Conservation (phyloP, 257 asterid species). For the Ajuga chamaepitys region DNA sequence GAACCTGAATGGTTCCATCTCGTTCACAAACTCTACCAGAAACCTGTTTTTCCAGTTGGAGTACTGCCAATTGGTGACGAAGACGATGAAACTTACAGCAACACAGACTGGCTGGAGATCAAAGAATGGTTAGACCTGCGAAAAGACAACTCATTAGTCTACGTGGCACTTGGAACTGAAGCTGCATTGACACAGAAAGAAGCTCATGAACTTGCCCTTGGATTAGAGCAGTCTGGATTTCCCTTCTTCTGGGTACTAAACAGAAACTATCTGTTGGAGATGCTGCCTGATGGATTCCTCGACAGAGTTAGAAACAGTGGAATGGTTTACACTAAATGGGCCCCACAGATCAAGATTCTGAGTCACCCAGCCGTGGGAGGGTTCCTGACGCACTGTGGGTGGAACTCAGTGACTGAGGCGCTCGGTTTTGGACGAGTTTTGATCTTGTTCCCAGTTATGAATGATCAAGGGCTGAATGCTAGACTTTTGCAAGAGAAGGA, state of each 20-base stretch:
- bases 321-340: slow-evolving; percentile 45
- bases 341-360: slow-evolving; percentile 66
- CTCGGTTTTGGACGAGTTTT: slow-evolving; percentile 55
- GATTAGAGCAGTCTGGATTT: slow-evolving; percentile 51
- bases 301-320: slow-evolving; percentile 33
- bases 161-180: slow-evolving; percentile 87
- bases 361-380: slow-evolving; percentile 54
- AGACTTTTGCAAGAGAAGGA: slow-evolving; percentile 56
- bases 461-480: slow-evolving; percentile 81
- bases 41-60: slow-evolving; percentile 60
- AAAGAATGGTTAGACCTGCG: slow-evolving; percentile 49
- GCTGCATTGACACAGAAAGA: slow-evolving; percentile 39
- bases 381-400: slow-evolving; percentile 79
- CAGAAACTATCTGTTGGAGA: slow-evolving; percentile 28
- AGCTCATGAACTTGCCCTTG: slow-evolving; percentile 51
- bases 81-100: slow-evolving; percentile 9
- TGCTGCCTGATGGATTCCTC: slow-evolving; percentile 50
- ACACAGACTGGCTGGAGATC: slow-evolving; percentile 37
- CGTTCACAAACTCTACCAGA: slow-evolving; percentile 35
- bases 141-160: slow-evolving; percentile 35
- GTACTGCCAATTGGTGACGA: slow-evolving; percentile 34
- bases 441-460: slow-evolving; percentile 69
- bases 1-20: slow-evolving; percentile 73
- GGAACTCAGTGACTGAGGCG: slow-evolving; percentile 81
- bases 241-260: slow-evolving; percentile 80